Conservation (phyloP, 768 basidiomycete species). For the Boletus pseudo-olivaceus region DNA sequence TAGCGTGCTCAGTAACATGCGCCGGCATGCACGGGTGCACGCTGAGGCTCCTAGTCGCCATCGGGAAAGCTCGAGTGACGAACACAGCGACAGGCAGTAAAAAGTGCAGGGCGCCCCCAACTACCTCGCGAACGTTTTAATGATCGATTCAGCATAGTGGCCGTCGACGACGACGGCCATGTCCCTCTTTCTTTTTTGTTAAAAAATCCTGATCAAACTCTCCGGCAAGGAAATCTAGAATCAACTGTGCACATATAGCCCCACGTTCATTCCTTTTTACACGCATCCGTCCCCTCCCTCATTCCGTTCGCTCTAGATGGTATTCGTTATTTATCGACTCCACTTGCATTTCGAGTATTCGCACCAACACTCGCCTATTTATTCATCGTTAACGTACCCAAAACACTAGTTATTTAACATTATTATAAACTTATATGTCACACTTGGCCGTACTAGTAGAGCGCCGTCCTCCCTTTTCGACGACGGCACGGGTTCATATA, state of each 20-base stretch:
- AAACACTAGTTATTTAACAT: too few species aligned
- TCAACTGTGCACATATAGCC: not conserved
- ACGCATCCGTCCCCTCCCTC: not conserved
- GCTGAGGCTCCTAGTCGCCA: constrained; percentile 32
- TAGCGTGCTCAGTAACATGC: constrained; percentile 88
- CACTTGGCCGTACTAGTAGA: too few species aligned
- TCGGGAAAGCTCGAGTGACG: constrained; percentile 43
- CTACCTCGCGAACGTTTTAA: constrained; percentile 3
- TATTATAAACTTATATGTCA: not conserved
- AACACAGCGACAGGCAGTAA: constrained; percentile 39
- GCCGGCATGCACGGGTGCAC: constrained; percentile 77
- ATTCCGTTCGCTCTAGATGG: not conserved
- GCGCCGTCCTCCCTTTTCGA: too few species aligned
- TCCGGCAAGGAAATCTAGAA: not conserved
- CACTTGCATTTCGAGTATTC: constrained; percentile 12
- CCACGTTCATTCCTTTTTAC: not conserved
- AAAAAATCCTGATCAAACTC: not conserved
- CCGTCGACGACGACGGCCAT: constrained; percentile 1
- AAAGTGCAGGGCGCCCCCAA: constrained; percentile 17
- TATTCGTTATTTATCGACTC: constrained; percentile 15
- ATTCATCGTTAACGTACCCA: not conserved
- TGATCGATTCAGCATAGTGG: constrained; percentile 5
- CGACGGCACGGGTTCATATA: not conserved
- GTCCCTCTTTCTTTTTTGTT: not conserved
- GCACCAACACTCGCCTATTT: not conserved